Percentiles rank a stretch among this genome's conserved stretches.
Conservation (phyloP, 2,329 filamentous ascomycete genomes). For the Fusarium zealandicum region DNA sequence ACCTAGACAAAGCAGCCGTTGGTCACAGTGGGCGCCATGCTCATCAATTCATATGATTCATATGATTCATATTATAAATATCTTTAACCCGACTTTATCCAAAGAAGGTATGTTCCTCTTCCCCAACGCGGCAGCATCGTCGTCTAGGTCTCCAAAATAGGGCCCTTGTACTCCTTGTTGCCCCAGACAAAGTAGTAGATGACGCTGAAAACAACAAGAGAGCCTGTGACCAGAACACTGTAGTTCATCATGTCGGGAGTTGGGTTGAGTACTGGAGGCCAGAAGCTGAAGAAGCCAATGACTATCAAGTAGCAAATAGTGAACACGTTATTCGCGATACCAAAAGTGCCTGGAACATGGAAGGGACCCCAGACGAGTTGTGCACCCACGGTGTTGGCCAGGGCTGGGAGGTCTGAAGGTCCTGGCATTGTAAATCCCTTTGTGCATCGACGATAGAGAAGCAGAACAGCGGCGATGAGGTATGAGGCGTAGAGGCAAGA, state of each 20-base stretch:
- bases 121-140: too few species aligned
- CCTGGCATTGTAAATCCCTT: conserved; percentile 40
- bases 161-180: conserved; percentile 54
- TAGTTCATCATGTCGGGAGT: conserved; percentile 55
- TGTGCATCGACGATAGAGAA: conserved; percentile 43
- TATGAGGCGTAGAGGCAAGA: conserved; percentile 44
- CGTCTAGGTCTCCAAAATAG: too few species aligned
- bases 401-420: conserved; percentile 33
- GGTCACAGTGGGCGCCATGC: too few species aligned
- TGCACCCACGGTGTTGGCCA: conserved; percentile 42
- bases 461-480: conserved; percentile 39
- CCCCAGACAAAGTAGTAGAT: conserved; percentile 55
- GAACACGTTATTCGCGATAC: conserved; percentile 62
- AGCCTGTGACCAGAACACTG: conserved; percentile 53
- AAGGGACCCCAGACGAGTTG: conserved; percentile 61
- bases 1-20: too few species aligned
- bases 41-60: too few species aligned
- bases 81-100: too few species aligned
- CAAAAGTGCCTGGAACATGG: conserved; percentile 57
- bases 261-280: conserved; percentile 48
- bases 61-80: too few species aligned
- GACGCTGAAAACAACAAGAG: conserved; percentile 53
- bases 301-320: conserved; percentile 61
- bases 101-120: too few species aligned
- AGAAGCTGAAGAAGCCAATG: conserved; percentile 64